Evolutionary conservation across 305 asterid genomes (phyloP).

Genomic region (Ilex paraguariensis): DNA sequence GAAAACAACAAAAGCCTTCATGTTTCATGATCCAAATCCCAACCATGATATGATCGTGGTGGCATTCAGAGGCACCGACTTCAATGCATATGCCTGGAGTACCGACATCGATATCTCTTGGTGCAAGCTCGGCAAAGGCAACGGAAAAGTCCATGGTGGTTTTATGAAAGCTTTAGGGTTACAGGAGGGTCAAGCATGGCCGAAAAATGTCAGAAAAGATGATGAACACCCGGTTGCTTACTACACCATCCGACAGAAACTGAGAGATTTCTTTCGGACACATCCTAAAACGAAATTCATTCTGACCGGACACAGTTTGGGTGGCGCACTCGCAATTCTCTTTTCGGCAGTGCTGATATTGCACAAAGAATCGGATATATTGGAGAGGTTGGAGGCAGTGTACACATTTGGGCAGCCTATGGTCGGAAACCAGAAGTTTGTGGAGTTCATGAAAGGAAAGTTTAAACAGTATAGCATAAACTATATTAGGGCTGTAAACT

Average conservation of each 20-base stretch:
- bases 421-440: conserved; percentile 41
- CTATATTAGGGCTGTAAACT: conserved; percentile 40
- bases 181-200: conserved; percentile 37
- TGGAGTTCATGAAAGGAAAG: conserved; percentile 23
- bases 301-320: conserved; percentile 65
- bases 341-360: conserved; percentile 39
- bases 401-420: conserved; percentile 68
- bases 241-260: conserved; percentile 33
- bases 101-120: conserved; percentile 57
- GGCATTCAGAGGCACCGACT: conserved; percentile 61
- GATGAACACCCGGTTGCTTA: conserved; percentile 30
- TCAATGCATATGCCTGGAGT: conserved; percentile 41
- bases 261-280: conserved; percentile 16
- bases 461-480: conserved; percentile 14
- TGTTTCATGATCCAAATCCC: conserved; percentile 28
- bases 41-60: conserved; percentile 31
- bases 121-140: conserved; percentile 20
- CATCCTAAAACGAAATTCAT: conserved; percentile 30
- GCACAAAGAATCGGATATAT: conserved; percentile 35
- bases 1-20: conserved; percentile 48
- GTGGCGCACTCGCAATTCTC: conserved; percentile 49
- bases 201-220: conserved; percentile 12
- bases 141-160: conserved; percentile 54
- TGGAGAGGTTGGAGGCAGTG: conserved; percentile 38
- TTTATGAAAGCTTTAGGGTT: conserved; percentile 59